Percentiles rank a stretch among this genome's conserved stretches.
Evolutionary conservation across 1,139 yeast genomes (phyloP).

Genomic region (Wickerhamomyces sp.): DNA sequence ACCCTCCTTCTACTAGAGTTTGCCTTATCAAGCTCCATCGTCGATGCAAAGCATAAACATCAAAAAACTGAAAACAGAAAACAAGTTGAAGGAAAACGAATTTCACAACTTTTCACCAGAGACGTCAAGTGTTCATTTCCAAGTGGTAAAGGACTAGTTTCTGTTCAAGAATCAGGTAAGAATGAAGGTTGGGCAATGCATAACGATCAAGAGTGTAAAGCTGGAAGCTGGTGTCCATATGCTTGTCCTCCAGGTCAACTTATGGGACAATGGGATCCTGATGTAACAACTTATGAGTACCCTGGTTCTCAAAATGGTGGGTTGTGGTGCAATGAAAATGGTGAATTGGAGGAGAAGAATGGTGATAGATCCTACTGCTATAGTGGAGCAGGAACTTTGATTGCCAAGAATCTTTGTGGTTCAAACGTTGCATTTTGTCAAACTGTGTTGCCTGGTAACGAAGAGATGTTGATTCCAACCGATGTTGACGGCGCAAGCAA

Average conservation of each 20-base stretch:
- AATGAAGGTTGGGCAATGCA: conserved; percentile 91
- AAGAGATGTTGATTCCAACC: conserved; percentile 90
- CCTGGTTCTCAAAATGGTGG: conserved; percentile 84
- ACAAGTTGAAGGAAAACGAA: conserved; percentile 21
- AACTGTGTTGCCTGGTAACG: conserved; percentile 89
- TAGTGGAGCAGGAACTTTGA: conserved; percentile 70
- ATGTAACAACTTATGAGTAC: conserved; percentile 51
- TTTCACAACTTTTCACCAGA: conserved; percentile 24
- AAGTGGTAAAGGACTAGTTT: conserved; percentile 54
- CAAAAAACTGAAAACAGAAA: conserved; percentile 14
- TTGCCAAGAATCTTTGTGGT: conserved; percentile 50
- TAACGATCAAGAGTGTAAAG: conserved; percentile 65
- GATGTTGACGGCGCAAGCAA: conserved; percentile 42
- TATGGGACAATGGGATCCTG: conserved; percentile 74
- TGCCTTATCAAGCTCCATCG: not conserved
- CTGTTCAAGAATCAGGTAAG: conserved; percentile 49
- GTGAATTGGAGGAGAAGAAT: conserved; percentile 61
- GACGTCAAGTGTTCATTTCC: conserved; percentile 64
- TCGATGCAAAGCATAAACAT: conserved; percentile 12
- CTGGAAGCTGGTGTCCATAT: conserved; percentile 80
- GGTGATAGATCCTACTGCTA: conserved; percentile 58
- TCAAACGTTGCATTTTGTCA: conserved; percentile 78
- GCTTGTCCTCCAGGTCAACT: conserved; percentile 84
- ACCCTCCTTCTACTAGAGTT: not conserved
- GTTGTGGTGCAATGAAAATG: conserved; percentile 65